Base-by-base conservation (phyloP, 371 early-diverging fungal species). In the Mortierella sp. region DNA sequence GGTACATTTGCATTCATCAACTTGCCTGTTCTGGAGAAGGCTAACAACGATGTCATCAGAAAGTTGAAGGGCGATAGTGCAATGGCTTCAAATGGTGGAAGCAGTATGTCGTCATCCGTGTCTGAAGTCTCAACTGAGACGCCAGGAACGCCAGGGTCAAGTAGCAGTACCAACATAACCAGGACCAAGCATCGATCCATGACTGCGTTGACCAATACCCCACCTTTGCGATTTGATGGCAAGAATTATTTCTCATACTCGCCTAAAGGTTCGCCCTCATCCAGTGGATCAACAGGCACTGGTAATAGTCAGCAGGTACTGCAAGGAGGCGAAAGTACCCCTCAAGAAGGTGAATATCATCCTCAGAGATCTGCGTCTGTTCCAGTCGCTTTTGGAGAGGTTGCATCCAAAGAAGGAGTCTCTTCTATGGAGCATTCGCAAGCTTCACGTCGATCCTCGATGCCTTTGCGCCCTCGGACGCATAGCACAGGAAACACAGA, bases 1-100 rank as follows among this genome's bases (percentile, higher is more conserved):
- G 98, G 98, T 19, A 92, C 94, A 5, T 96, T 97, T 86, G 91
- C 91, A 4, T 97, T 94, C 88, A 96, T 96, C 70, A 98, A 98
- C 78, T 75, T 98, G 55, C 92, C 92, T 0, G 88, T 92, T 21
- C 87, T 98, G 4, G 98, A 95, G 68, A 95, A 96, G 71, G 97
- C 96, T 21, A 98, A 98, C 77, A 91, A 93, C 70, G 91, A 95
- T 59, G 87, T 90, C 55, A 91, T 94, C 48, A 84, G 90, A n/a
- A 94, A 91, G 71, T 85, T 94, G 28, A 84, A 91, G n/a, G 81
- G 77, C 16, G 84, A 84, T 64, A 72, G 75, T 63, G 70, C 73
- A 1, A 41, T 74, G 36, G 70, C 69, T 3, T 76, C 78, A 47
- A 76, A 75, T 28, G 63, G 84, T 21, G 67, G 69, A 5, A 79